Percentiles rank a stretch among this genome's conserved stretches.
Evolutionary conservation across 179 eudicot genomes (phyloP).

Genomic region (Nepenthes alata): DNA sequence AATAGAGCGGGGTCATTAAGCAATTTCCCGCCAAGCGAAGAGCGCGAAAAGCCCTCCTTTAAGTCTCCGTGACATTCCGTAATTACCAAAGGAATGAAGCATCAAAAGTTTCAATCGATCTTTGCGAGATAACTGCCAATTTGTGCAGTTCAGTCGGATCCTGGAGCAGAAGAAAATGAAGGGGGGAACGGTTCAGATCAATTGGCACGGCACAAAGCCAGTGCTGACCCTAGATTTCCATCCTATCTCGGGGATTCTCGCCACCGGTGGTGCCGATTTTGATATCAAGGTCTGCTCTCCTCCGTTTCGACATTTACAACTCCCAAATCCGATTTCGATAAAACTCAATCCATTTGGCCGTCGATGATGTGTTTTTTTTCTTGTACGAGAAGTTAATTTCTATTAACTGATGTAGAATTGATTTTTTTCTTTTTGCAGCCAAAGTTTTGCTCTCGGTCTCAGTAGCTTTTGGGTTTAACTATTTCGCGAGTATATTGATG

Average conservation of each 20-base stretch:
- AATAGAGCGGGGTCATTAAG: no score
- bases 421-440: no score
- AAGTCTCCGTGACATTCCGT: no score
- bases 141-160: no score
- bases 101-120: not conserved
- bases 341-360: not conserved
- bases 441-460: not conserved
- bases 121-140: no score
- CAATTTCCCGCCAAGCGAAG: conserved; percentile 14
- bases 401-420: no score
- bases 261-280: conserved; percentile 92
- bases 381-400: not conserved
- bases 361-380: not conserved
- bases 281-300: conserved; percentile 59
- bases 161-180: conserved; percentile 28
- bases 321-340: no score
- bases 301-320: not conserved
- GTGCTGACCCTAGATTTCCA: conserved; percentile 93
- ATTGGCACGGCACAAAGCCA: conserved; percentile 94
- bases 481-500: no score
- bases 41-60: conserved; percentile 12
- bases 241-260: conserved; percentile 57
- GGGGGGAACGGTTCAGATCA: conserved; percentile 89
- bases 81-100: no score
- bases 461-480: not conserved